phyloP scores from a whole-genome alignment of 1,284 basidiomycete genomes.

The Pisolithus thermaeus region DNA sequence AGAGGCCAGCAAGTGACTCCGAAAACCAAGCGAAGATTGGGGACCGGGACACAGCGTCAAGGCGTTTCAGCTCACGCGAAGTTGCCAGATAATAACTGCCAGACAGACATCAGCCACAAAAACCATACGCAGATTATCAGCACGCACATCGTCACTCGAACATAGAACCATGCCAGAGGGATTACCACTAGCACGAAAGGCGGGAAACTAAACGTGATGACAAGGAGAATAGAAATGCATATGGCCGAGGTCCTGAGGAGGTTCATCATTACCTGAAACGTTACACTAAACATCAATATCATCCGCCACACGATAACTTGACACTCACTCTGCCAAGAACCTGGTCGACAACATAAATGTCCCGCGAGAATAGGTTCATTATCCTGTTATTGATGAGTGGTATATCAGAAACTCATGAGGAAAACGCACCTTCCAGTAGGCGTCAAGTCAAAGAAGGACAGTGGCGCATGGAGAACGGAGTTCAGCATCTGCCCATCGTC shows the following conservation, averaged over 20 bases:
- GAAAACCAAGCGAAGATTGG: slow-evolving; percentile 91
- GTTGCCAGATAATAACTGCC: slow-evolving; percentile 84
- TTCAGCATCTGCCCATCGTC: slow-evolving; percentile 53
- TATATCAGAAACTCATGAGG: background rate
- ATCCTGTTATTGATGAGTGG: slow-evolving; percentile 40
- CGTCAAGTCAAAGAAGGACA: slow-evolving; percentile 85
- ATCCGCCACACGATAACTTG: background rate
- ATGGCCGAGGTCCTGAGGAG: slow-evolving; percentile 57
- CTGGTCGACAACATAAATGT: slow-evolving; percentile 89
- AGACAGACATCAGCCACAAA: background rate
- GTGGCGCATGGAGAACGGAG: slow-evolving; percentile 75
- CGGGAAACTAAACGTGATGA: slow-evolving; percentile 80
- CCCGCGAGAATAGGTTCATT: slow-evolving; percentile 87
- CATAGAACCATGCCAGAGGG: slow-evolving; percentile 73
- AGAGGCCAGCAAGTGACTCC: slow-evolving; percentile 79
- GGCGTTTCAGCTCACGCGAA: slow-evolving; percentile 86
- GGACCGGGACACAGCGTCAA: slow-evolving; percentile 86
- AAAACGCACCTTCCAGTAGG: slow-evolving; percentile 66
- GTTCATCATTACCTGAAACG: slow-evolving; percentile 53
- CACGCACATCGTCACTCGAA: slow-evolving; percentile 65
- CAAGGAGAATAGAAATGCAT: slow-evolving; percentile 70
- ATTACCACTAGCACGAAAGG: slow-evolving; percentile 74
- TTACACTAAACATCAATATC: background rate
- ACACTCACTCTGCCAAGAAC: slow-evolving; percentile 58
- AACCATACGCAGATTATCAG: background rate